Percentiles rank a stretch among this genome's conserved stretches.
Evolutionary conservation across 805 yeast species (phyloP).

Genomic region (Scheffersomyces coipomensis): DNA sequence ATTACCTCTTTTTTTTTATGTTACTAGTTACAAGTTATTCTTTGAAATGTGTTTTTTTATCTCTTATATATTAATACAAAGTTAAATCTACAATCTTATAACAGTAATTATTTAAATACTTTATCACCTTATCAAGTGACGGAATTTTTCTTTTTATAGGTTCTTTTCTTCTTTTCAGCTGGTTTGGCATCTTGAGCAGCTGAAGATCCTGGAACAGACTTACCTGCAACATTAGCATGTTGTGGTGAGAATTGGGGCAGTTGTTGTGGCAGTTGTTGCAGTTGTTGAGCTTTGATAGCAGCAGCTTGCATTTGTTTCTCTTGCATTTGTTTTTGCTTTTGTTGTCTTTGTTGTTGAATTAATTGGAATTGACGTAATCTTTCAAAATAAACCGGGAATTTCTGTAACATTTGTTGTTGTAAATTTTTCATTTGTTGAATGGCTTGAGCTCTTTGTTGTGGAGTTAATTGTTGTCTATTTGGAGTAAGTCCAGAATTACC

Average conservation of each 20-base stretch:
- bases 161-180: constrained; percentile 7
- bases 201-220: constrained; percentile 9
- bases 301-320: constrained; percentile 9
- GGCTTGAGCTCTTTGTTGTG: constrained; percentile 45
- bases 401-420: constrained; percentile 36
- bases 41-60: too few species aligned
- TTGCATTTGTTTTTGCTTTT: constrained; percentile 10
- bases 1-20: too few species aligned
- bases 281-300: constrained; percentile 9
- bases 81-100: neutral
- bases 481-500: constrained; percentile 44
- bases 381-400: constrained; percentile 37
- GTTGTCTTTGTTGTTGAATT: constrained; percentile 23
- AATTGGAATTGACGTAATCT: constrained; percentile 34
- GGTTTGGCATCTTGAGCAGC: constrained; percentile 6
- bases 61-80: constrained; percentile 2
- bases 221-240: constrained; percentile 9
- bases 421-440: constrained; percentile 38
- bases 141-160: constrained; percentile 11
- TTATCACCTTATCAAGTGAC: too few species aligned
- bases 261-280: constrained; percentile 13
- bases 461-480: constrained; percentile 37
- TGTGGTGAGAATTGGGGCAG: constrained; percentile 11
- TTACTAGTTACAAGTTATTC: too few species aligned
- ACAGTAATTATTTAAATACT: neutral